These are phyloP conservation scores for Amanita brunnescens DNA, from an alignment of 768 basidiomycete genomes.

Conservation along the genomic window DNA sequence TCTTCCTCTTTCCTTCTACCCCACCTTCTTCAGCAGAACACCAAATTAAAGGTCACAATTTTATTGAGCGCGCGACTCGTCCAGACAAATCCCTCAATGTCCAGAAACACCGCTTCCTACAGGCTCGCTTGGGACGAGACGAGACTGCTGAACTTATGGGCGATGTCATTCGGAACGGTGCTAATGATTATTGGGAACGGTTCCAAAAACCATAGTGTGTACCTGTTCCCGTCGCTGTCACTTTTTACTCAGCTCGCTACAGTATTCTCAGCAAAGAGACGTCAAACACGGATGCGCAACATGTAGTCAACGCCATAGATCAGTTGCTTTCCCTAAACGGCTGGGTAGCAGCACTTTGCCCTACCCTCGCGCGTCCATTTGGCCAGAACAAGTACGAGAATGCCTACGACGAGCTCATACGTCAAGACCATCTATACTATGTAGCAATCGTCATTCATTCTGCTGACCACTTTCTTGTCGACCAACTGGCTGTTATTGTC, in stretches of 20 bases:
- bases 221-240: neutral
- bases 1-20: constrained; percentile 28
- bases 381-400: constrained; percentile 82
- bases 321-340: constrained; percentile 93
- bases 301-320: constrained; percentile 83
- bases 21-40: constrained; percentile 21
- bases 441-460: constrained; percentile 94
- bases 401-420: constrained; percentile 83
- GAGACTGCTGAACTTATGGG: constrained; percentile 74
- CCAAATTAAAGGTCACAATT: constrained; percentile 42
- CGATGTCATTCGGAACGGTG: constrained; percentile 66
- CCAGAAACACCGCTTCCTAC: constrained; percentile 81
- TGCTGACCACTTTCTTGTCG: constrained; percentile 97
- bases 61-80: constrained; percentile 46
- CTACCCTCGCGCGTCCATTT: constrained; percentile 90
- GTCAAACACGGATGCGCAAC: constrained; percentile 82
- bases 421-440: constrained; percentile 82
- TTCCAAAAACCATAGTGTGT: constrained; percentile 83
- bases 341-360: constrained; percentile 95
- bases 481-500: constrained; percentile 96
- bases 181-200: constrained; percentile 83
- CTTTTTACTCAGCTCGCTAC: neutral
- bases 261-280: constrained; percentile 82
- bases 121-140: constrained; percentile 83
- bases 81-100: constrained; percentile 80